A percentile compares a stretch with the other conserved stretches of the same genome.
Evolutionary conservation across 2,329 filamentous ascomycete species (phyloP).

Genomic region (Clarireedia paspali): DNA sequence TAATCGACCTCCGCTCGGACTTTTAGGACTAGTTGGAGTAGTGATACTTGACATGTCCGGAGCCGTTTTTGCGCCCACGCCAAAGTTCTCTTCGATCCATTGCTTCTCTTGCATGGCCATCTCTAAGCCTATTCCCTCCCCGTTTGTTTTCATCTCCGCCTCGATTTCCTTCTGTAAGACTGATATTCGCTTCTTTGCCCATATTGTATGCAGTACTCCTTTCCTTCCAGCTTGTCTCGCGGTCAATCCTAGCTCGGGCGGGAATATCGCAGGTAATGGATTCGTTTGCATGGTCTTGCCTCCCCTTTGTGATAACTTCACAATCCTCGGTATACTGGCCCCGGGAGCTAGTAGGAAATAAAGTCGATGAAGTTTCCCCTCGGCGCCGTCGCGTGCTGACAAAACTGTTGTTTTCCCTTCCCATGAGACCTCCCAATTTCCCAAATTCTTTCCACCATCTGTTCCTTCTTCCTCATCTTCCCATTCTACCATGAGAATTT

Average conservation of each 20-base stretch:
- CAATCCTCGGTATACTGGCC: constrained; percentile 60
- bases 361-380: constrained; percentile 46
- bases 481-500: constrained; percentile 93
- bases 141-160: constrained; percentile 62
- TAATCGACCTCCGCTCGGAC: constrained; percentile 59
- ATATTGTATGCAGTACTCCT: constrained; percentile 76
- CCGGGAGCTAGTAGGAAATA: constrained; percentile 77
- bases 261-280: constrained; percentile 80
- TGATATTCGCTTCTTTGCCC: constrained; percentile 75
- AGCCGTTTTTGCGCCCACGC: constrained; percentile 20
- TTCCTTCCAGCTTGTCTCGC: constrained; percentile 62
- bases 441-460: constrained; percentile 33
- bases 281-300: constrained; percentile 53
- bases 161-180: constrained; percentile 72
- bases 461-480: constrained; percentile 45
- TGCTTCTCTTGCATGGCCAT: constrained; percentile 78
- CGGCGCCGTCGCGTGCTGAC: constrained; percentile 34
- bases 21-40: constrained; percentile 48
- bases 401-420: constrained; percentile 69
- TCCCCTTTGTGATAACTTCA: constrained; percentile 51
- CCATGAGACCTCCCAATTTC: constrained; percentile 71
- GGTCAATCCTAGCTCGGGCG: constrained; percentile 62
- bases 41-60: constrained; percentile 29
- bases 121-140: constrained; percentile 73
- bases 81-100: constrained; percentile 79